These are phyloP conservation scores for Fusarium aywerte DNA, from an alignment of 2,329 filamentous ascomycete genomes.

Conservation along the genomic window DNA sequence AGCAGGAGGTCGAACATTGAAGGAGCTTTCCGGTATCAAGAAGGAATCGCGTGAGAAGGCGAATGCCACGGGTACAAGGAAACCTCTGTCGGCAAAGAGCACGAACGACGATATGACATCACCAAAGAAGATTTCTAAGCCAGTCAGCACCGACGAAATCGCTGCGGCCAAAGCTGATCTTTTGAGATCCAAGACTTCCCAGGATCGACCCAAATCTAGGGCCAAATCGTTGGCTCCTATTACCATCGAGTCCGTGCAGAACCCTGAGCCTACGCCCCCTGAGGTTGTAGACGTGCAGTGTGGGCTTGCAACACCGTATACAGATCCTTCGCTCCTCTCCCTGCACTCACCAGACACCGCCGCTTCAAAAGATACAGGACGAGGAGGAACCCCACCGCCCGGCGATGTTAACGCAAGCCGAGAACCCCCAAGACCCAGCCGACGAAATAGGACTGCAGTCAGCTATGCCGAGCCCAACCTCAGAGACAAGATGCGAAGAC, in stretches of 20 bases:
- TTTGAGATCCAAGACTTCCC: constrained; percentile 42
- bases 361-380: constrained; percentile 48
- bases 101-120: constrained; percentile 69
- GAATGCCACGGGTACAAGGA: constrained; percentile 53
- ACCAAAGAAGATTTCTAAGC: constrained; percentile 62
- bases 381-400: constrained; percentile 69
- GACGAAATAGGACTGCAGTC: constrained; percentile 73
- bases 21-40: constrained; percentile 57
- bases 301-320: constrained; percentile 47
- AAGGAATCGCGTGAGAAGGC: constrained; percentile 54
- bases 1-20: constrained; percentile 56
- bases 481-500: constrained; percentile 84
- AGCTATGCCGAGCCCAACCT: constrained; percentile 87
- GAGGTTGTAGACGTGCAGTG: constrained; percentile 20
- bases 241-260: constrained; percentile 34
- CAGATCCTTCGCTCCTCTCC: constrained; percentile 56
- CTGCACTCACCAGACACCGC: constrained; percentile 62
- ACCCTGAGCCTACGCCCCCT: constrained; percentile 34
- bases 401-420: constrained; percentile 65
- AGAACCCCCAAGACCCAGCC: constrained; percentile 71
- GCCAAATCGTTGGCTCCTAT: constrained; percentile 43
- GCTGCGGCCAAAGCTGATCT: constrained; percentile 54
- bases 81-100: constrained; percentile 66
- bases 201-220: constrained; percentile 45
- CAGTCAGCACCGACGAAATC: constrained; percentile 50